These are phyloP conservation scores for Fraxinus baroniana DNA, from an alignment of 305 asterid species.

Conservation along the genomic window DNA sequence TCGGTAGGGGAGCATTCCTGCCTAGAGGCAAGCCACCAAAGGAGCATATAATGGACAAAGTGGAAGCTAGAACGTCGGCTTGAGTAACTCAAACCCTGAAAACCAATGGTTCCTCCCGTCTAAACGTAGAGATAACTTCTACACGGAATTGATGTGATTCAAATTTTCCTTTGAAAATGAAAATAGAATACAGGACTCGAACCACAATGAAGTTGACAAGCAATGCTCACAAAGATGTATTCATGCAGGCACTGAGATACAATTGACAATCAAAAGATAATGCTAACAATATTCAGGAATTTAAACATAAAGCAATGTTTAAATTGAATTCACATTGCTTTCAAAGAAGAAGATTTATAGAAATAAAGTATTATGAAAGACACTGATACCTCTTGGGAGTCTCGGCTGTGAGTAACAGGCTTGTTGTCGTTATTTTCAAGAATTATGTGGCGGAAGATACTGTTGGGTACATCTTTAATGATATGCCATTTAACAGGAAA, in stretches of 20 bases:
- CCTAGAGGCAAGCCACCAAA: not conserved
- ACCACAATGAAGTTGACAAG: not conserved
- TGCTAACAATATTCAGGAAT: not conserved
- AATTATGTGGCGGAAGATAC: slow-evolving; percentile 88
- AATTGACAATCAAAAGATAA: not conserved
- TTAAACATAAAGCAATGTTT: not conserved
- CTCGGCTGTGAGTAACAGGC: slow-evolving; percentile 99
- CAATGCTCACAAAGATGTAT: not conserved
- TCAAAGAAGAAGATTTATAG: not conserved
- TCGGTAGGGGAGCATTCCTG: not conserved
- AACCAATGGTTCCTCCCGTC: not conserved
- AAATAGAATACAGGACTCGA: not conserved
- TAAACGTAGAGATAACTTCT: not conserved
- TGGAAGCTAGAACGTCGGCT: not conserved
- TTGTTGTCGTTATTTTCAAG: slow-evolving; percentile 96
- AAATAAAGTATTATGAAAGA: slow-evolving; percentile 14
- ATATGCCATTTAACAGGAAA: slow-evolving; percentile 96
- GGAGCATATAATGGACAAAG: not conserved
- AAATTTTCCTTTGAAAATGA: not conserved
- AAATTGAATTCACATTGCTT: not conserved
- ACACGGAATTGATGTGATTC: not conserved
- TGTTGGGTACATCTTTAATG: slow-evolving; percentile 90
- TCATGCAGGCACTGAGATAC: not conserved
- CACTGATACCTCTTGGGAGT: slow-evolving; percentile 84
- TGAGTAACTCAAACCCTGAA: not conserved